These are phyloP conservation scores for Neurospora intermedia DNA, from an alignment of 495 filamentous ascomycete genomes.

Conservation along the genomic window DNA sequence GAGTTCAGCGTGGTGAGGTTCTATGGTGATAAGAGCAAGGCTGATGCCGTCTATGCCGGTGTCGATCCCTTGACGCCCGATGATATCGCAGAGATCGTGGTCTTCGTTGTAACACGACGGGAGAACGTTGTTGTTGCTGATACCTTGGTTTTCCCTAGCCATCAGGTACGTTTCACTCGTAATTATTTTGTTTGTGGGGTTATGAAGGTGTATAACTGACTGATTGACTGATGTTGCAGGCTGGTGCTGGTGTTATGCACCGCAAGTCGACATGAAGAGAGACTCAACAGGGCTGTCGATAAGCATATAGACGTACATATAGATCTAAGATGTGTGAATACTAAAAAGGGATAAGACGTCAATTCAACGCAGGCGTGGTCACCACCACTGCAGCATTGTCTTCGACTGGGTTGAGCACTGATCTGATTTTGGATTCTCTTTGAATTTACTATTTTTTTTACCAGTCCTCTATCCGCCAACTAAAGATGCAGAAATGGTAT, in stretches of 20 bases:
- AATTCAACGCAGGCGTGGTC: background rate
- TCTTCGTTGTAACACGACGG: conserved; percentile 76
- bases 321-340: background rate
- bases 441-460: background rate
- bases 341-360: background rate
- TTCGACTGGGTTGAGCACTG: background rate
- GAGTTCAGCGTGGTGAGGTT: conserved; percentile 94
- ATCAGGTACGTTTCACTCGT: conserved; percentile 47
- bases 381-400: background rate
- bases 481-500: background rate
- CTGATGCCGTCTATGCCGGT: conserved; percentile 91
- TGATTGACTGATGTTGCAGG: conserved; percentile 14
- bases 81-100: conserved; percentile 89
- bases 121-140: conserved; percentile 97
- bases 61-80: conserved; percentile 88
- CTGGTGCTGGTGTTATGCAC: conserved; percentile 26
- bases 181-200: background rate
- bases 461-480: background rate
- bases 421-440: background rate
- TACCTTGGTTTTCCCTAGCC: conserved; percentile 80
- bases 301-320: background rate
- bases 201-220: background rate
- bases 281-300: background rate
- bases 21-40: conserved; percentile 84
- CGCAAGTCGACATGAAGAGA: conserved; percentile 14